These are phyloP conservation scores for Candolleomyces aberdarensis DNA, from an alignment of 768 basidiomycete species.

Conservation along the genomic window DNA sequence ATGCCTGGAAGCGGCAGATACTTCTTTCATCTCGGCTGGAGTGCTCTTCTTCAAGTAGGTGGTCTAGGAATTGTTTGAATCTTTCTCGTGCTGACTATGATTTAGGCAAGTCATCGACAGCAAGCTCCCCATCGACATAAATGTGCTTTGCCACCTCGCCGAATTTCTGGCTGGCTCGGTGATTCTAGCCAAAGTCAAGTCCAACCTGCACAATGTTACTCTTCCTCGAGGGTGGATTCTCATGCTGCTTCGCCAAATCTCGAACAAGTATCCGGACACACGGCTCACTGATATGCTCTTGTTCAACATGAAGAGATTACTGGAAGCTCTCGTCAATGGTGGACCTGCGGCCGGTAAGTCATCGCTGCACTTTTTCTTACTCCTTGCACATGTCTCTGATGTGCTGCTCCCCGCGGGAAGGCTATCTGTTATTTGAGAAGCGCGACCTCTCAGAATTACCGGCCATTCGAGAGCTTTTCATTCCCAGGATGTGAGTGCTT, in stretches of 20 bases:
- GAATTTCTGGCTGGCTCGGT: constrained; percentile 47
- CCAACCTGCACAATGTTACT: constrained; percentile 42
- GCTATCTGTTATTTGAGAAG: constrained; percentile 25
- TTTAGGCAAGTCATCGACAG: constrained; percentile 43
- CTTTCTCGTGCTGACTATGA: not conserved
- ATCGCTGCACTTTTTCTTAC: not conserved
- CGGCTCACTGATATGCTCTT: constrained; percentile 1
- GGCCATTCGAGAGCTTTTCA: constrained; percentile 34
- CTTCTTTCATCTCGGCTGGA: constrained; percentile 28
- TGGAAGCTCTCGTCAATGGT: not conserved
- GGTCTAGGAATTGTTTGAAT: not conserved
- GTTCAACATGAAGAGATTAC: not conserved
- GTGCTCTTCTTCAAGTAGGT: constrained; percentile 40
- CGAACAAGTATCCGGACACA: not conserved
- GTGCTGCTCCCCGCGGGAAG: not conserved
- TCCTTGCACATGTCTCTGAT: not conserved
- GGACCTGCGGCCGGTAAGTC: not conserved
- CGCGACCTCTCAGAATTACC: constrained; percentile 14
- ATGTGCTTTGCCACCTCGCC: constrained; percentile 47
- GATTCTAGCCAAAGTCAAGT: constrained; percentile 27
- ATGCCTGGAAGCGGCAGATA: constrained; percentile 23
- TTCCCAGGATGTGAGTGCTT: constrained; percentile 44
- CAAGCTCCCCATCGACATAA: constrained; percentile 38
- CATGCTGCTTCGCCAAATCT: constrained; percentile 15
- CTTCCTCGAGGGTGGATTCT: constrained; percentile 56